Conservation (phyloP, 768 basidiomycete genomes). For the Scleroderma citrinum region DNA sequence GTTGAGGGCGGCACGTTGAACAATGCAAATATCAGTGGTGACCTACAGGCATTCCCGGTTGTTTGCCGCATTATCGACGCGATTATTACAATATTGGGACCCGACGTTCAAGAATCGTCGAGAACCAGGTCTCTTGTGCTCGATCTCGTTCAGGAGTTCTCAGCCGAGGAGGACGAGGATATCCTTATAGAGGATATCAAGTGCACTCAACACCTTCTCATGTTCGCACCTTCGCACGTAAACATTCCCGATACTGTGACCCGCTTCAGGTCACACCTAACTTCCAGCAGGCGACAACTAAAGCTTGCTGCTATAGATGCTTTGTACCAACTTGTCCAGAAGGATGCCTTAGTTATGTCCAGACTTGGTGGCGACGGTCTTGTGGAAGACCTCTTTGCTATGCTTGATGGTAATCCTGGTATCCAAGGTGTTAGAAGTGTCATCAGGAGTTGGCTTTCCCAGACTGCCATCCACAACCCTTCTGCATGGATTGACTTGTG, state of each 20-base stretch:
- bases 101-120: constrained; percentile 87
- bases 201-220: constrained; percentile 93
- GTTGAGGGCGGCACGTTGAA: constrained; percentile 81
- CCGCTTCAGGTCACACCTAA: constrained; percentile 72
- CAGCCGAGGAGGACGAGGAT: constrained; percentile 79
- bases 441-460: constrained; percentile 90
- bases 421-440: constrained; percentile 92
- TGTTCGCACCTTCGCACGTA: constrained; percentile 87
- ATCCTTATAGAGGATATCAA: constrained; percentile 91
- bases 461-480: constrained; percentile 89
- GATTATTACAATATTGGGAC: constrained; percentile 88
- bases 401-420: constrained; percentile 91
- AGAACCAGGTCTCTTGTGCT: constrained; percentile 76
- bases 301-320: constrained; percentile 95
- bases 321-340: constrained; percentile 94
- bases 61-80: constrained; percentile 91
- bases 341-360: constrained; percentile 87
- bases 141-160: constrained; percentile 81
- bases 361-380: constrained; percentile 90
- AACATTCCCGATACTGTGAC: constrained; percentile 75
- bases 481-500: constrained; percentile 98
- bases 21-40: constrained; percentile 83
- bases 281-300: constrained; percentile 74
- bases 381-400: constrained; percentile 90
- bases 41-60: constrained; percentile 87